Base-by-base conservation (phyloP, 192 early-diverging fungal genomes). In the Spizellomyces punctatus region DNA sequence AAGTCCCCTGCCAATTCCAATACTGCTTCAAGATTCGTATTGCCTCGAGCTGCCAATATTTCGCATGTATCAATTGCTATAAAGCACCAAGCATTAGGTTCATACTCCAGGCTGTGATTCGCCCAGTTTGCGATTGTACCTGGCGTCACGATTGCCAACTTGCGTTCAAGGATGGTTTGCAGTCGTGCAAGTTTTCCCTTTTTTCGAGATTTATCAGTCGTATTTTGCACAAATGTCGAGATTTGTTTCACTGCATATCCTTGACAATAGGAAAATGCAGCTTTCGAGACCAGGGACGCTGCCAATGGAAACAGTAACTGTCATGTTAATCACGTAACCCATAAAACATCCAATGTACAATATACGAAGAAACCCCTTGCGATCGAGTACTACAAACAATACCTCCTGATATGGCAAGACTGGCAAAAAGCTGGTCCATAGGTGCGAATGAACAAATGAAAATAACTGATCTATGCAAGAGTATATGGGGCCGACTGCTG, bases 371-470 rank as follows among this genome's bases (percentile, higher is more conserved):
- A 36, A 36, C 27, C 1, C 27, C 3, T 36, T 36, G 27, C 27
- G 27, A 36, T 36, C 27, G 27, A 36, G 27, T 36, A 36, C 27
- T 36, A 3, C 27, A 36, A 36, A 36, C 27, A 3, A 36, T 78
- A 17, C 82, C 87, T 4, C 86, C 87, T 43, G 85, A 83, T 8
- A 90, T 74, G 2, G 89, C 89, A 14, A 89, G 73, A 46, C 75
- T 87, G 6, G 89, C 80, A 63, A 90, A 85, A 2, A 90, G 77
- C 42, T 87, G 81, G 62, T 90, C 89, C 88, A 88, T 89, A n/a
- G 44, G 5, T 42, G 59, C 59, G 14, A 42, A 56, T 56, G 27
- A 36, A 36, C 27, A 3, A 36, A 36, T 36, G 27, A 36, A 36
- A 36, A n/a, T n/a, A 36, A 36, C 27, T 36, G 27, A 36, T 36